These are phyloP conservation scores for Populus simonii DNA, from an alignment of 345 rosid species.

Conservation along the genomic window DNA sequence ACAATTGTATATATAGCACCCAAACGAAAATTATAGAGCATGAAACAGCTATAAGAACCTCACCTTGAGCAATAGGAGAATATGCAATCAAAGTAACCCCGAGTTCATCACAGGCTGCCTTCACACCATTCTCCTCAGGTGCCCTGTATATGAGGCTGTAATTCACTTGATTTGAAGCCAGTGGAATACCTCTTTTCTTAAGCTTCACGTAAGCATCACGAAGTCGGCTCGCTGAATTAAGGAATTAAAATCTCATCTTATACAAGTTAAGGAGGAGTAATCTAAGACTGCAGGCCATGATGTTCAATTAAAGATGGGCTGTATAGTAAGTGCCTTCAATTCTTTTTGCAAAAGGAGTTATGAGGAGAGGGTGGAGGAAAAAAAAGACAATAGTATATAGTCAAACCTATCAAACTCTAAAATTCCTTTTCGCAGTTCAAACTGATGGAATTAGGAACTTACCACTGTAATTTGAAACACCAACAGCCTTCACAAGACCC, in stretches of 20 bases:
- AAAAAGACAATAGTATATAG: not conserved
- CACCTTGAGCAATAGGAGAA: conserved; percentile 94
- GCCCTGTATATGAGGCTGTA: conserved; percentile 87
- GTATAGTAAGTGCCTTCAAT: not conserved
- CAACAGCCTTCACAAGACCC: conserved; percentile 96
- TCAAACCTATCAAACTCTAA: not conserved
- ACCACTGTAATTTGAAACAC: conserved; percentile 94
- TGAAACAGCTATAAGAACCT: conserved; percentile 3
- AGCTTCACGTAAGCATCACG: conserved; percentile 76
- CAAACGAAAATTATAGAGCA: conserved; percentile 4
- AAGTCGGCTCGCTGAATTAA: conserved; percentile 62
- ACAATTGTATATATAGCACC: not conserved
- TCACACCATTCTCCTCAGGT: conserved; percentile 86
- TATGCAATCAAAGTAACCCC: conserved; percentile 93
- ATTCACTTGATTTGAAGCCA: conserved; percentile 96
- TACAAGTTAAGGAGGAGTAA: not conserved
- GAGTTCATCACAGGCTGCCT: conserved; percentile 87
- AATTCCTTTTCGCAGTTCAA: not conserved
- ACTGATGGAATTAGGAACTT: conserved; percentile 18
- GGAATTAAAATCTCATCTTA: conserved; percentile 7
- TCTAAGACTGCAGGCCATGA: not conserved
- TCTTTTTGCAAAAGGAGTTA: not conserved
- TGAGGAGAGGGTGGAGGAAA: not conserved
- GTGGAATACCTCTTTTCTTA: conserved; percentile 82
- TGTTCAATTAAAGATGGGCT: not conserved